Base-by-base conservation (phyloP, 1,284 basidiomycete genomes). In the Rhodotorula sp. region DNA sequence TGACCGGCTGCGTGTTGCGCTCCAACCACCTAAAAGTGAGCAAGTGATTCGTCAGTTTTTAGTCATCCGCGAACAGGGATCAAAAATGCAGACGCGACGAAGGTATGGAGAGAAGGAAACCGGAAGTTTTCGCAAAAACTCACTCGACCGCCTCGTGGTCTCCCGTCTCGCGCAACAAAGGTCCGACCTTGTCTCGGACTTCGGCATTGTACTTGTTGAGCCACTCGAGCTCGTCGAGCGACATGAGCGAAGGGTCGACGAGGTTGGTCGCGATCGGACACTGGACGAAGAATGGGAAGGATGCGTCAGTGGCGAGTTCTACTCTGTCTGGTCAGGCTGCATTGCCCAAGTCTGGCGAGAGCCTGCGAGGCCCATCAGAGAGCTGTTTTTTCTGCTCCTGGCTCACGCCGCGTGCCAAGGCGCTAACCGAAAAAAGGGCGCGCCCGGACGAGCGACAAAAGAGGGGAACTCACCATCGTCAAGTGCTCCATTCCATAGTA, bases 261-360 rank as follows among this genome's bases (percentile, higher is more conserved):
- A 99, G 84, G 68, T 87, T 91, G 69, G 89, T 91, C 77, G 95
- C 91, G 55, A 98, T 93, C 0, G 95, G 95, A 73, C 87, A 90
- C 89, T 89, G 72, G 45, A 4, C 44, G 30, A 6, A 30, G 6
- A 44, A 42, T 18, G 48, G 22, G n/a, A 33, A 59, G n/a, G n/a
- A n/a, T 37, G 10, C 8, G 37, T 37, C 37, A 37, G 37, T 37
- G 37, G 37, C 37, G 37, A 10, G 37, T 37, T 37, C 37, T 7
- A 12, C 37, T 37, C 8, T 37, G 6, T 37, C 10, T 6, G 37
- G 10, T 37, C 37, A 37, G 37, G 37, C 37, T 37, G 37, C 7
- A 33, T 7, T 29, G 60, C 59, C 53, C 51, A 55, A 58, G 44
- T 5, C 29, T 5, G 20, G 4, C 42, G 7, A 37, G 33, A n/a